These are phyloP conservation scores for Phytophthora pistaciae DNA, from an alignment of 352 stramenopile genomes.

Conservation along the genomic window DNA sequence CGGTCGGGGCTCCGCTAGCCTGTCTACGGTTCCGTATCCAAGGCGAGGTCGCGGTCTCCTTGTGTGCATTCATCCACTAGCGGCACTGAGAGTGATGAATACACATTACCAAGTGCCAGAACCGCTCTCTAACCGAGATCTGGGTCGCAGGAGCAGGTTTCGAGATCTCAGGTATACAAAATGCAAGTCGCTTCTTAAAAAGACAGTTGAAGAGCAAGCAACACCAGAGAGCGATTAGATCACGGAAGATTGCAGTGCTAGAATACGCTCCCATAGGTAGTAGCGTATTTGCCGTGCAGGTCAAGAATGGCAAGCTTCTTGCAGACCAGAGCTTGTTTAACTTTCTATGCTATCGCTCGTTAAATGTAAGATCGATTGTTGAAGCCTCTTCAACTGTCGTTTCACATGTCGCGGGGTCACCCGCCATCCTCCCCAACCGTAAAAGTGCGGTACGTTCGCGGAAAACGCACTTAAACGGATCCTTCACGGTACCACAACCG, in stretches of 20 bases:
- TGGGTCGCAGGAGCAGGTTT: no score
- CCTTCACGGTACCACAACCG: not conserved
- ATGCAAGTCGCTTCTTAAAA: no score
- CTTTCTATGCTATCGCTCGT: not conserved
- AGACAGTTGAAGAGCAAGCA: no score
- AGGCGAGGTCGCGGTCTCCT: not conserved
- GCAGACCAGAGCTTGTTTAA: not conserved
- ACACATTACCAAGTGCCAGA: not conserved
- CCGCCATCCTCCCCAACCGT: not conserved
- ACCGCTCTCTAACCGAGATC: not conserved
- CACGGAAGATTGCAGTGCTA: no score
- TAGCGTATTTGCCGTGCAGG: no score
- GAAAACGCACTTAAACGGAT: not conserved
- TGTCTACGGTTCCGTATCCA: not conserved
- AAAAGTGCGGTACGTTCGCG: not conserved
- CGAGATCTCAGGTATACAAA: no score
- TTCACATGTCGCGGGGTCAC: not conserved
- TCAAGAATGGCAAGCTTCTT: not conserved
- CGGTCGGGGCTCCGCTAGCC: not conserved
- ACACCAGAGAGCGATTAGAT: no score
- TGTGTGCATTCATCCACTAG: not conserved
- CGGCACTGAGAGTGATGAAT: not conserved
- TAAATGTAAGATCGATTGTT: not conserved
- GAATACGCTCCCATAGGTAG: no score
- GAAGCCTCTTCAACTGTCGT: not conserved